Base-by-base conservation (phyloP, 1,284 basidiomycete species). In the Boletellus dicymbophilus region DNA sequence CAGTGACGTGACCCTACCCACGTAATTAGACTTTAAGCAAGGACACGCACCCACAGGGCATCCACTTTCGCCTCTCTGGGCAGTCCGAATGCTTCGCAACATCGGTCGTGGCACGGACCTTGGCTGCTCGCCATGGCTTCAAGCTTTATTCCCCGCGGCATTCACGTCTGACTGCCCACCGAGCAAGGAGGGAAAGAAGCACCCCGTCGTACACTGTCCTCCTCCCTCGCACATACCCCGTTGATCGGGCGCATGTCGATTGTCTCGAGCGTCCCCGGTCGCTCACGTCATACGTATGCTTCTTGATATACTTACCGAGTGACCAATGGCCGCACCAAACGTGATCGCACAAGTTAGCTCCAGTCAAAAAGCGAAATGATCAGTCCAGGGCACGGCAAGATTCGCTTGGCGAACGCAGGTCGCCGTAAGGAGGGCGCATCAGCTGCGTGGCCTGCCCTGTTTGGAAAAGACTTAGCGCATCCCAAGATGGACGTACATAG, bases 11-110 rank as follows among this genome's bases (percentile, higher is more conserved):
- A 67, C 51, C 36, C 47, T 51, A 43, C 38, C 48, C 54, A 66
- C 65, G 65, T 66, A 66, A 66, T 66, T 69, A 66, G 67, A 62
- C 64, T 66, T 66, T 69, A 69, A 60, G 58, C 66, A 69, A 63
- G 27, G 44, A 49, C 63, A 66, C 50, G 63, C 63, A 54, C 65
- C 62, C 48, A 36, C 51, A 56, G 47, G 63, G 53, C 46, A 54
- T 58, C 33, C 41, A 27, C 43, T 43, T 33, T 52, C 52, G 37
- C 60, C 49, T 41, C 49, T 53, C 61, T 48, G 45, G 59, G 59
- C 33, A 64, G 33, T 62, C 52, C 48, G 43, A 41, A 9, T 47
- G 23, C 61, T 52, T 62, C 48, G 39, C 51, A 55, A 12, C 20
- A 16, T 47, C n/a, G 44, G 20, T 18, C 34, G 18, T 20, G 18